Evolutionary conservation across 2,329 filamentous ascomycete species (phyloP).

Genomic region (Aspergillus persii): DNA sequence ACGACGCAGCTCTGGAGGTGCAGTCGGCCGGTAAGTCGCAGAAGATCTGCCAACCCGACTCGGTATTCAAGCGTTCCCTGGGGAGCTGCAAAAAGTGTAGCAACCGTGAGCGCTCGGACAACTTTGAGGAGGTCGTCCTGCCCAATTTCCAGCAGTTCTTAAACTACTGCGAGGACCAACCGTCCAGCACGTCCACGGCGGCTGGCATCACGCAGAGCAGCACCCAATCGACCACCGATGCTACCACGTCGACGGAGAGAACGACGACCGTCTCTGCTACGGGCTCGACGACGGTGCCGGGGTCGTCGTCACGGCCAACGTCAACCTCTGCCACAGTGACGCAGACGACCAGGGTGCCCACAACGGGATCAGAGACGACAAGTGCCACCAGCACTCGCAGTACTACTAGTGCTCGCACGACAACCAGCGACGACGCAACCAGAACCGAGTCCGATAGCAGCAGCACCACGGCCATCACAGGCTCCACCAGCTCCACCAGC

Average conservation of each 20-base stretch:
- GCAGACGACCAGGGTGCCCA: neutral
- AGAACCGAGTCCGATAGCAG: neutral
- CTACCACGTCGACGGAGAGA: neutral
- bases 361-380: neutral
- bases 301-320: neutral
- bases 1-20: constrained; percentile 49
- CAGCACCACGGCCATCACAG: neutral
- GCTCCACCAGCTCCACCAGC: too few species aligned
- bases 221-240: neutral
- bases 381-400: neutral
- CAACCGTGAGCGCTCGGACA: neutral
- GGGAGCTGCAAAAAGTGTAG: constrained; percentile 3
- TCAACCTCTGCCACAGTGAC: neutral
- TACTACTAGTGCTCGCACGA: neutral
- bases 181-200: neutral
- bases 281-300: neutral
- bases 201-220: neutral
- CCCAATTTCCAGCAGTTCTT: constrained; percentile 8
- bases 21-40: constrained; percentile 48
- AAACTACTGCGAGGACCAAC: neutral
- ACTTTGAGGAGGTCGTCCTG: constrained; percentile 1
- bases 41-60: constrained; percentile 11
- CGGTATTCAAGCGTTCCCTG: constrained; percentile 11
- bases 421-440: neutral
- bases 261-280: neutral